Percentiles rank a stretch among this genome's conserved stretches.
Evolutionary conservation across 345 rosid species (phyloP).

Genomic region (Populus tremula): DNA sequence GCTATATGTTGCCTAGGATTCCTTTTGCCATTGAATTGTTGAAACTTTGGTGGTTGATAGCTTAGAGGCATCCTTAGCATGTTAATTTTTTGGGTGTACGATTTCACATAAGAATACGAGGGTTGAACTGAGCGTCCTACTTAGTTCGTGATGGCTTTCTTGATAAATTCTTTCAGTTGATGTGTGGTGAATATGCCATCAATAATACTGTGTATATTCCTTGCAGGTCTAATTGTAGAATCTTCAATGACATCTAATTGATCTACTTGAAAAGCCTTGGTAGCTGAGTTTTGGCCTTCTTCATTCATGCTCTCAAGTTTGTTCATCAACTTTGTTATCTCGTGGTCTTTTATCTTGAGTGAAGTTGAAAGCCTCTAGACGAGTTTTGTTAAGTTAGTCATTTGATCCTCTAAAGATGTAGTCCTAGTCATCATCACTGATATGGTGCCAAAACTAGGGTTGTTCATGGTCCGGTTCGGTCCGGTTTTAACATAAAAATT

Average conservation of each 20-base stretch:
- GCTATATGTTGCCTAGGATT: no score
- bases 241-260: no score
- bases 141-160: not conserved
- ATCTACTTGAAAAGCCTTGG: not conserved
- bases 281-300: fast-evolving
- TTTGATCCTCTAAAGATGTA: not conserved
- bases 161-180: not conserved
- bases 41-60: constrained; percentile 4
- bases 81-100: not conserved
- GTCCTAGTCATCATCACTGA: not conserved
- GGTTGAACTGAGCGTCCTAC: not conserved
- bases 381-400: not conserved
- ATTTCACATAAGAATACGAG: not conserved
- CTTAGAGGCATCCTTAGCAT: not conserved
- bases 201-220: no score
- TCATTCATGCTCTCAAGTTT: not conserved
- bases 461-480: no score
- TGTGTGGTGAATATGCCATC: not conserved
- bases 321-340: not conserved
- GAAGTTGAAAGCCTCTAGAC: not conserved
- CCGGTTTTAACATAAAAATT: no score
- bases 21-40: no score
- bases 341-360: not conserved
- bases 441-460: not conserved
- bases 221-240: no score